These are phyloP conservation scores for Pyrenophora seminiperda DNA, from an alignment of 2,329 filamentous ascomycete species.

Conservation along the genomic window DNA sequence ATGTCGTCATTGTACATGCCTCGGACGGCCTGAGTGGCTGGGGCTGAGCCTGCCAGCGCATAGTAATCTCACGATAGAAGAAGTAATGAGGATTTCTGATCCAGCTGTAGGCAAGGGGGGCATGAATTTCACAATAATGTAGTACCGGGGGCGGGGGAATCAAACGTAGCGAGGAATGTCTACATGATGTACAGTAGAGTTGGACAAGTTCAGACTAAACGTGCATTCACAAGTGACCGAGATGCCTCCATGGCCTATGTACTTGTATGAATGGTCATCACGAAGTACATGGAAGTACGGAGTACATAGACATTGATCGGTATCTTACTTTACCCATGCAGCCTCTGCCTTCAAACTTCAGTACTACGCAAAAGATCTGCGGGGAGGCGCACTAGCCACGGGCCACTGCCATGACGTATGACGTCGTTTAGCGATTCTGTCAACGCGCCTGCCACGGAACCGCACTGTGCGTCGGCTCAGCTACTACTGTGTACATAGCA, in stretches of 20 bases:
- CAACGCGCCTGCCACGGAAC: slow-evolving; percentile 6
- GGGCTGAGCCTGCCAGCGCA: slow-evolving; percentile 21
- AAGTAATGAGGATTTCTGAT: neutral
- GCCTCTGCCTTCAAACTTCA: neutral
- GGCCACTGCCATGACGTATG: slow-evolving; percentile 10
- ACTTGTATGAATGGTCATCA: neutral
- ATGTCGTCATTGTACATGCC: slow-evolving; percentile 25
- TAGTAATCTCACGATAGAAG: slow-evolving; percentile 17
- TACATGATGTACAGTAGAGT: no score
- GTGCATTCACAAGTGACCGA: no score
- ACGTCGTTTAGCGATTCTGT: slow-evolving; percentile 17
- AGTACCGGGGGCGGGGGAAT: no score
- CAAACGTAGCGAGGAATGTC: neutral
- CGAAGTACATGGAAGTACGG: no score
- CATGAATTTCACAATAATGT: no score
- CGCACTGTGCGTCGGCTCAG: slow-evolving; percentile 13
- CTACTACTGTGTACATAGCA: no score
- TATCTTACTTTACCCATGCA: neutral
- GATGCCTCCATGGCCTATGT: neutral
- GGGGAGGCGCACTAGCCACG: slow-evolving; percentile 9
- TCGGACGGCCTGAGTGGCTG: slow-evolving; percentile 9
- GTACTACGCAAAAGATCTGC: slow-evolving; percentile 5
- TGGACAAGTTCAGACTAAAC: no score
- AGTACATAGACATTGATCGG: slow-evolving; percentile 1
- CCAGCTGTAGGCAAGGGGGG: slow-evolving; percentile 2